These are phyloP conservation scores for Cutaneotrichosporon dermatis DNA, from an alignment of 1,284 basidiomycete genomes.

Conservation along the genomic window DNA sequence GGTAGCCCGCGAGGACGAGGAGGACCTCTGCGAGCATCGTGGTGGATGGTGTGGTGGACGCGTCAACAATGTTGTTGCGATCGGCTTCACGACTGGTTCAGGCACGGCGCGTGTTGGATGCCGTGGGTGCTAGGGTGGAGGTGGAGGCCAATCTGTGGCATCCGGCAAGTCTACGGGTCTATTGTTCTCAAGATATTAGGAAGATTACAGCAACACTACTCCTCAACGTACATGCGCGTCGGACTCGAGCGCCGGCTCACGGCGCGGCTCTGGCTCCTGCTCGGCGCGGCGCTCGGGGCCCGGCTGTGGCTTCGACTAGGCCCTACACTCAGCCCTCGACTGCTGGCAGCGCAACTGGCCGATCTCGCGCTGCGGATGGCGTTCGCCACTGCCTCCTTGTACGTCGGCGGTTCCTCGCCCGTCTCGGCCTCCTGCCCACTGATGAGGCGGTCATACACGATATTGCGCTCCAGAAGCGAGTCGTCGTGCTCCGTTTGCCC, in stretches of 20 bases:
- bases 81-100: neutral
- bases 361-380: constrained; percentile 17
- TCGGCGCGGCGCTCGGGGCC: neutral
- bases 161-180: neutral
- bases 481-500: constrained; percentile 26
- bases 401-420: constrained; percentile 63
- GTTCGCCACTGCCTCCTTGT: constrained; percentile 51
- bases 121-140: neutral
- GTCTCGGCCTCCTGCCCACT: constrained; percentile 60
- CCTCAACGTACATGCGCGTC: constrained; percentile 6
- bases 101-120: neutral
- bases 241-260: neutral
- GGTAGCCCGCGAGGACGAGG: constrained; percentile 74
- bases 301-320: neutral
- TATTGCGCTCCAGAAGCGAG: constrained; percentile 46
- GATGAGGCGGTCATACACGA: constrained; percentile 55
- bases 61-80: neutral
- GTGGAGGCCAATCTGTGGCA: neutral
- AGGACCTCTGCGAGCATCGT: constrained; percentile 80
- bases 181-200: too few relatives aligned
- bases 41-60: neutral
- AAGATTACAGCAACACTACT: neutral
- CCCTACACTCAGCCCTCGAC: constrained; percentile 4
- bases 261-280: constrained; percentile 8
- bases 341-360: neutral